These are phyloP conservation scores for Rostrohypoxylon terebratum DNA, from an alignment of 495 filamentous ascomycete species.

Conservation along the genomic window DNA sequence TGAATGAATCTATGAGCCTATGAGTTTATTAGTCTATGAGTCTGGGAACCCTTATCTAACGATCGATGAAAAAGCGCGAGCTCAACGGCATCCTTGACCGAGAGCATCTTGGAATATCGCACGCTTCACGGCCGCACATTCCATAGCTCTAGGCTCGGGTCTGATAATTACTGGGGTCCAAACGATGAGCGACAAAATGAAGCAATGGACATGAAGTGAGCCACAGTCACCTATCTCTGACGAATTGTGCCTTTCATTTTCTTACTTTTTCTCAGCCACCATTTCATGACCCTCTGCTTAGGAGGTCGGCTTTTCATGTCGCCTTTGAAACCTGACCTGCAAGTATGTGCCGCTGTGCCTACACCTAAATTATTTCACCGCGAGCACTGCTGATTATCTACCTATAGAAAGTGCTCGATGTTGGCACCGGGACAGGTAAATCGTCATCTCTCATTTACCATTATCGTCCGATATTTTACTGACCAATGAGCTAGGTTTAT, in stretches of 20 bases:
- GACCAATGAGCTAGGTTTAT: slow-evolving; percentile 32
- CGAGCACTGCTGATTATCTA: slow-evolving; percentile 13
- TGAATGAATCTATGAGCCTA: neutral
- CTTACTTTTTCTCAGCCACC: slow-evolving; percentile 46
- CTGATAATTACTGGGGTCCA: slow-evolving; percentile 50
- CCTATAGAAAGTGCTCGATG: slow-evolving; percentile 71
- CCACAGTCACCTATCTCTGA: neutral
- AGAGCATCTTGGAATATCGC: slow-evolving; percentile 59
- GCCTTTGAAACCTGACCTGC: slow-evolving; percentile 62
- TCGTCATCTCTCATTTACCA: neutral
- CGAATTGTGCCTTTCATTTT: neutral
- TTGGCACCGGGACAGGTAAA: slow-evolving; percentile 71
- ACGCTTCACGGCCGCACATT: slow-evolving; percentile 57
- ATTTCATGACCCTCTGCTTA: slow-evolving; percentile 57
- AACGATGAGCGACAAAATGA: slow-evolving; percentile 58
- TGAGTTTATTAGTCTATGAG: neutral
- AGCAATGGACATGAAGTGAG: slow-evolving; percentile 55
- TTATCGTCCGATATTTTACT: neutral
- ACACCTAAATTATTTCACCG: neutral
- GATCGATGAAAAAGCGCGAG: slow-evolving; percentile 31
- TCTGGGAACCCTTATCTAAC: slow-evolving; percentile 9
- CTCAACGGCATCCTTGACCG: slow-evolving; percentile 60
- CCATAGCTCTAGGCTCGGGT: slow-evolving; percentile 46
- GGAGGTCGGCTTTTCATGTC: slow-evolving; percentile 70
- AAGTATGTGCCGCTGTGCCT: slow-evolving; percentile 23